Evolutionary conservation across 441 rosid species (phyloP).

Genomic region (Populus tomentosa): DNA sequence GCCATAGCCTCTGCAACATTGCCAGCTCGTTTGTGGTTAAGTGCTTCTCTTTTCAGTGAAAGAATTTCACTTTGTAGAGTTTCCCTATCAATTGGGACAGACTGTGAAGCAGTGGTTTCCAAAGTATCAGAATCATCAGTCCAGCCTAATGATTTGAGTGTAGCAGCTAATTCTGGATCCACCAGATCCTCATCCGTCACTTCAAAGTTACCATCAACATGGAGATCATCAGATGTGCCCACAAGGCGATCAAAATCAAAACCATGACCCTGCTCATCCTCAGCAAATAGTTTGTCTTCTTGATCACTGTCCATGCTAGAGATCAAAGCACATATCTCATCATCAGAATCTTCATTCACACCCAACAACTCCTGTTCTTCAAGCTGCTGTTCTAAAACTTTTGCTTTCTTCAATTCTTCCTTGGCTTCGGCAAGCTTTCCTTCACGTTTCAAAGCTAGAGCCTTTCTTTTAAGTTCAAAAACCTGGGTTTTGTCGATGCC

Average conservation of each 20-base stretch:
- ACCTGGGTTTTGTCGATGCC: slow-evolving; percentile 58
- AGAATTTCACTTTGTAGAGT: slow-evolving; percentile 45
- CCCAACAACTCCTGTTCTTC: slow-evolving; percentile 86
- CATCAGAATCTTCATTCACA: slow-evolving; percentile 77
- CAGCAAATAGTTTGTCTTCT: slow-evolving; percentile 44
- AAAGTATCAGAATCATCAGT: slow-evolving; percentile 41
- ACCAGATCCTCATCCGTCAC: slow-evolving; percentile 86
- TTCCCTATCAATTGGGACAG: slow-evolving; percentile 36
- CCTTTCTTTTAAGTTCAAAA: slow-evolving; percentile 70
- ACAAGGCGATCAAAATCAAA: slow-evolving; percentile 43
- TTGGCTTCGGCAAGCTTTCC: slow-evolving; percentile 95
- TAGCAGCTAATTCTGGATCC: slow-evolving; percentile 75
- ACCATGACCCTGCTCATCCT: slow-evolving; percentile 33
- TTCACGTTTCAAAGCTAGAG: slow-evolving; percentile 79
- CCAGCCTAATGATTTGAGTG: slow-evolving; percentile 80
- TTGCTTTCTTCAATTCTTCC: slow-evolving; percentile 90
- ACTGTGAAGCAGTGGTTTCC: slow-evolving; percentile 19
- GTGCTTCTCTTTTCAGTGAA: slow-evolving; percentile 64
- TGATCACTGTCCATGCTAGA: slow-evolving; percentile 53
- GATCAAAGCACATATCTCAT: slow-evolving; percentile 77
- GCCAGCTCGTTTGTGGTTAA: slow-evolving; percentile 55
- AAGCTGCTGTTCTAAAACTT: slow-evolving; percentile 78
- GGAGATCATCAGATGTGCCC: slow-evolving; percentile 49
- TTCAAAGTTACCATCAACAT: slow-evolving; percentile 51
- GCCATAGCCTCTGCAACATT: slow-evolving; percentile 68